Percentiles rank a stretch among this genome's conserved stretches.
phyloP scores from a whole-genome alignment of 768 basidiomycete genomes.

The Lyophyllum shimeji region DNA sequence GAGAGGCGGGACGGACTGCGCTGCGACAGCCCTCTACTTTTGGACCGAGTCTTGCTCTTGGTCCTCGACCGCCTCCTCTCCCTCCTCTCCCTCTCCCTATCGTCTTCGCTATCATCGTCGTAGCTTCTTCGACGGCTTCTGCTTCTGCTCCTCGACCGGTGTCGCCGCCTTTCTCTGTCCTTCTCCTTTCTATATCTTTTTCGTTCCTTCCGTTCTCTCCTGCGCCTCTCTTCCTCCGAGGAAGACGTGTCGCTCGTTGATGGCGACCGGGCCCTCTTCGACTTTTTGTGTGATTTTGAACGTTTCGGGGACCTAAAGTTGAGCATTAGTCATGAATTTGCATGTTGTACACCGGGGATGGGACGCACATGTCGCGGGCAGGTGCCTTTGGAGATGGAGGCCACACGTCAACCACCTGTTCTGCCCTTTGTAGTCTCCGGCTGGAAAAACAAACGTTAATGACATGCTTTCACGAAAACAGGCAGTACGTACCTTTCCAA shows the following conservation, averaged over 20 bases:
- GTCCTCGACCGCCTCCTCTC: constrained; percentile 22
- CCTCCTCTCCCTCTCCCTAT: constrained; percentile 30
- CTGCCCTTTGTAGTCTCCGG: constrained; percentile 68
- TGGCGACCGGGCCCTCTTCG: constrained; percentile 56
- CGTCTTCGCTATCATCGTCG: constrained; percentile 38
- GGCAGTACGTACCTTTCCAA: constrained; percentile 59
- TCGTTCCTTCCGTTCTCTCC: constrained; percentile 59
- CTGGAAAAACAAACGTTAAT: constrained; percentile 36
- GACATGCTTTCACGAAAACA: neutral
- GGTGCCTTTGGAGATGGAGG: constrained; percentile 77
- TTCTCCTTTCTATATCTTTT: constrained; percentile 52
- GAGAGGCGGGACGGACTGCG: constrained; percentile 28
- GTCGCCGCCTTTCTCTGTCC: constrained; percentile 39
- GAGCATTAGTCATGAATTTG: neutral
- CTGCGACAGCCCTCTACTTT: constrained; percentile 29
- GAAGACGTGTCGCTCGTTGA: constrained; percentile 50
- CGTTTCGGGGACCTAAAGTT: constrained; percentile 53
- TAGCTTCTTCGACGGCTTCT: constrained; percentile 30
- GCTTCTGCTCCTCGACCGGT: constrained; percentile 33
- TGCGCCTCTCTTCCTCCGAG: constrained; percentile 57
- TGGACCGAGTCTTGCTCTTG: constrained; percentile 26
- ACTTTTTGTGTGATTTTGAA: constrained; percentile 54
- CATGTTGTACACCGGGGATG: neutral
- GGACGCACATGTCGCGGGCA: constrained; percentile 54
- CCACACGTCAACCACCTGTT: constrained; percentile 65